Evolutionary conservation across 495 filamentous ascomycete genomes (phyloP), one percentile per base, ranked within the genome.

Genomic region (Talaromyces trachyspermus): DNA sequence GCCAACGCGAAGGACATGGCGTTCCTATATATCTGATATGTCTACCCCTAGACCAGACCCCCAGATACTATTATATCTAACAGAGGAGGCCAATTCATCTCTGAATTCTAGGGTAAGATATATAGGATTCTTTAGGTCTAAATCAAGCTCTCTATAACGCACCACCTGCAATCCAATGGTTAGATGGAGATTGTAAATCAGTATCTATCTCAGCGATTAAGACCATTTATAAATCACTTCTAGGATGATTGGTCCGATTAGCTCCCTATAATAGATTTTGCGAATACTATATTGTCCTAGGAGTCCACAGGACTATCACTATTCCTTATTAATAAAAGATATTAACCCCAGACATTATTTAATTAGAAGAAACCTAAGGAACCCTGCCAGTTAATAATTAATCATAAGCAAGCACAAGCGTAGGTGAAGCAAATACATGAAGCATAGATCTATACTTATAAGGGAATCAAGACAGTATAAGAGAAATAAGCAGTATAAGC

Each of bases 111-210:
- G 55, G 35, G 9, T 3, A 32, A 51, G 20, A 40, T 63, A 18
- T 58, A 46, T 25, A 10, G 36, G n/a, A 38, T 56, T 4, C 44
- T 55, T 0, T 24, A 43, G 2, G 46, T 60, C 11, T 15, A 50
- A n/a, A n/a, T 43, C n/a, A 50, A 50, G 19, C 45, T 62, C 2
- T 61, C 46, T 4, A 61, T 54, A 8, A 44, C 49, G 2, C 43
- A 54, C 12, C 49, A 64, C 33, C 43, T 45, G 3, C 27, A 55
- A 23, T 55, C 53, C 2, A 46, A 61, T 36, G 51, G 53, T 1
- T 25, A 49, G 24, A 52, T 24, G 2, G 46, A 56, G 33, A 29
- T 44, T 1, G 6, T 10, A 6, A 42, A 52, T 15, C 37, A 40
- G 17, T 20, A 49, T 15, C 38, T 53, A 5, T 38, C 40, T n/a